A percentile compares a stretch with the other conserved stretches of the same genome.
Conservation (phyloP, 1,284 basidiomycete species). For the Cryptococcus maquisensis region DNA sequence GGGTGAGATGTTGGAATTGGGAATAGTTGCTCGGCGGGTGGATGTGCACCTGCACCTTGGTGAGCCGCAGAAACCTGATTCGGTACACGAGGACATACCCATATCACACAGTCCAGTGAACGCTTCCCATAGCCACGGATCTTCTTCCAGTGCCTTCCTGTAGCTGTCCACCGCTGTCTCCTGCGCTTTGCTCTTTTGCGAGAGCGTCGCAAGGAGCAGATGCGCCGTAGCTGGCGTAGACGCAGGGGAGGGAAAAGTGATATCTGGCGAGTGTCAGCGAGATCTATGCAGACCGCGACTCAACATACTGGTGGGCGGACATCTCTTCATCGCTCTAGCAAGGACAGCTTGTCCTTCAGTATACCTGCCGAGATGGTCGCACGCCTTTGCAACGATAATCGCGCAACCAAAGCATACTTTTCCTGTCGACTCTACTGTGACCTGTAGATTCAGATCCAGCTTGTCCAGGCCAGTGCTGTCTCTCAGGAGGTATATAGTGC, state of each 20-base stretch:
- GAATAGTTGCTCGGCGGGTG: conserved; percentile 26
- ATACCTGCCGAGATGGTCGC: conserved; percentile 61
- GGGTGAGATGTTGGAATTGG: conserved; percentile 24
- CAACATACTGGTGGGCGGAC: conserved; percentile 30
- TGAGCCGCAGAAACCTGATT: not conserved
- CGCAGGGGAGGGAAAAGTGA: conserved; percentile 23
- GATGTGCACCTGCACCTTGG: conserved; percentile 21
- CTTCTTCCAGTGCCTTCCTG: conserved; percentile 63
- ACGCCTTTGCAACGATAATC: conserved; percentile 73
- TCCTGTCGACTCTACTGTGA: conserved; percentile 44
- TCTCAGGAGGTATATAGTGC: conserved; percentile 68
- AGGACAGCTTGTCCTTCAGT: conserved; percentile 43
- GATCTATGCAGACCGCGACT: conserved; percentile 1
- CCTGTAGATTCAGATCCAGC: conserved; percentile 17
- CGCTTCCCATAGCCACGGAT: conserved; percentile 89
- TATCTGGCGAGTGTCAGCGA: conserved; percentile 15
- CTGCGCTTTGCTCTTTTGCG: conserved; percentile 53
- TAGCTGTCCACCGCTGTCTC: conserved; percentile 68
- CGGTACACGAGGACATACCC: conserved; percentile 54
- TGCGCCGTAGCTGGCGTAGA: conserved; percentile 29
- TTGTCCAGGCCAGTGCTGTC: conserved; percentile 42
- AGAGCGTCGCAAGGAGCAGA: conserved; percentile 35
- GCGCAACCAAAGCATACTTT: conserved; percentile 65
- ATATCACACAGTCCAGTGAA: conserved; percentile 80
- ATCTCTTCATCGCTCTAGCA: conserved; percentile 32